These are phyloP conservation scores for Tephrocybe sp. DNA, from an alignment of 768 basidiomycete species.

Conservation along the genomic window DNA sequence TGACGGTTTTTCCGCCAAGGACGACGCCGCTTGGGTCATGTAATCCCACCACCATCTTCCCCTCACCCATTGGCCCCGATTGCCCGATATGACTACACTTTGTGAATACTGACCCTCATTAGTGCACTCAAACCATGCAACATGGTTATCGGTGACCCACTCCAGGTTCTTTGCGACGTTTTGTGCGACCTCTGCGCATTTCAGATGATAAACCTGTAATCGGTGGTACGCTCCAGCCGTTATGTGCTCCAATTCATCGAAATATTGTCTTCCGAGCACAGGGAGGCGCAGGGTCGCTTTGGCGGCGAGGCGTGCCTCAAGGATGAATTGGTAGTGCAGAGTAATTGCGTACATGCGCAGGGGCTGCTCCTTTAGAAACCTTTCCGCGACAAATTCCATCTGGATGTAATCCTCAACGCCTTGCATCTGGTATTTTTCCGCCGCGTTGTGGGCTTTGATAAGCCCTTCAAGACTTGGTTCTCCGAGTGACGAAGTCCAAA, in stretches of 20 bases:
- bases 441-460: conserved; percentile 14
- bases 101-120: neutral
- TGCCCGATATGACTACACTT: conserved; percentile 13
- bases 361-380: conserved; percentile 18
- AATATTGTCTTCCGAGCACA: conserved; percentile 20
- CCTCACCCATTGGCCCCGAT: conserved; percentile 12
- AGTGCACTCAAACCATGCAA: conserved; percentile 18
- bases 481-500: neutral
- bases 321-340: conserved; percentile 9
- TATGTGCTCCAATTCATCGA: conserved; percentile 30
- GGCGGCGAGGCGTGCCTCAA: conserved; percentile 19
- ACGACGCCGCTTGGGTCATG: conserved; percentile 15
- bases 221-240: conserved; percentile 27
- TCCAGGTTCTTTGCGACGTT: conserved; percentile 14
- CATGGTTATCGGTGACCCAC: conserved; percentile 19
- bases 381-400: conserved; percentile 11
- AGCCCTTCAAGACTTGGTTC: too few relatives aligned
- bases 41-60: conserved; percentile 23
- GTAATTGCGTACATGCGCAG: conserved; percentile 22
- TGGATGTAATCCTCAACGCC: conserved; percentile 16
- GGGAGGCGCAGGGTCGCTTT: conserved; percentile 19
- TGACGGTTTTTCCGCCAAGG: conserved; percentile 18
- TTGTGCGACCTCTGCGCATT: conserved; percentile 21
- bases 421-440: conserved; percentile 22
- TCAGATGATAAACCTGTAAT: conserved; percentile 30